phyloP scores from a whole-genome alignment of 2,329 filamentous ascomycete species.

The Blumeria hordei region DNA sequence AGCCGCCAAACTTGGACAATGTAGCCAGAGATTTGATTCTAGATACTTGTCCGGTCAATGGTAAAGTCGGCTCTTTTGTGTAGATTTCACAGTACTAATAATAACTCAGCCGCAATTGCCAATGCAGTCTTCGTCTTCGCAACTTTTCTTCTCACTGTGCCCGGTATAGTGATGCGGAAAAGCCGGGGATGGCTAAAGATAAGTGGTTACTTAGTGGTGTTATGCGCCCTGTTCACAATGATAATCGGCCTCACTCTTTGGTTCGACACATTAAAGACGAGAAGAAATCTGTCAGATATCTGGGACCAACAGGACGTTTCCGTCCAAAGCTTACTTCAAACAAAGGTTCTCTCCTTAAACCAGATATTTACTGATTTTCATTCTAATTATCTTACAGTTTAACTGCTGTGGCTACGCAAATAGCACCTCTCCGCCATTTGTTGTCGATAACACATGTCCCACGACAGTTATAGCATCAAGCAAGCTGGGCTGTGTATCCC shows the following conservation, averaged over 20 bases:
- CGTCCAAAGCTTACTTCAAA: constrained; percentile 46
- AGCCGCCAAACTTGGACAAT: constrained; percentile 21
- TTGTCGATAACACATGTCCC: constrained; percentile 41
- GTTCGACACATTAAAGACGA: constrained; percentile 48
- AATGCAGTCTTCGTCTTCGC: constrained; percentile 50
- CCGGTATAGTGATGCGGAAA: constrained; percentile 42
- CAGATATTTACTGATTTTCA: background rate
- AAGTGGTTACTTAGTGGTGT: constrained; percentile 37
- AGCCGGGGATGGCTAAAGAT: constrained; percentile 46
- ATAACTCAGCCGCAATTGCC: constrained; percentile 33
- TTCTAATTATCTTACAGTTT: constrained; percentile 26
- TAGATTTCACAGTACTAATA: background rate
- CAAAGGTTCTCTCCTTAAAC: constrained; percentile 25
- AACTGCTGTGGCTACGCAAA: constrained; percentile 62
- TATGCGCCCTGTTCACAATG: constrained; percentile 38
- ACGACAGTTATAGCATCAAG: constrained; percentile 47
- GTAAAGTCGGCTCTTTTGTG: constrained; percentile 16
- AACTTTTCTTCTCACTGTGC: constrained; percentile 44
- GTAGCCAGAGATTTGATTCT: constrained; percentile 27
- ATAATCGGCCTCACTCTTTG: constrained; percentile 42
- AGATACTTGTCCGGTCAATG: constrained; percentile 25
- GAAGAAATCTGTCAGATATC: constrained; percentile 32
- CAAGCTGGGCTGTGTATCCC: constrained; percentile 41
- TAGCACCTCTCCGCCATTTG: constrained; percentile 45
- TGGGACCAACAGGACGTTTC: constrained; percentile 32